phyloP scores from a whole-genome alignment of 176 grass and related monocot genomes.

The Zoysia japonica region DNA sequence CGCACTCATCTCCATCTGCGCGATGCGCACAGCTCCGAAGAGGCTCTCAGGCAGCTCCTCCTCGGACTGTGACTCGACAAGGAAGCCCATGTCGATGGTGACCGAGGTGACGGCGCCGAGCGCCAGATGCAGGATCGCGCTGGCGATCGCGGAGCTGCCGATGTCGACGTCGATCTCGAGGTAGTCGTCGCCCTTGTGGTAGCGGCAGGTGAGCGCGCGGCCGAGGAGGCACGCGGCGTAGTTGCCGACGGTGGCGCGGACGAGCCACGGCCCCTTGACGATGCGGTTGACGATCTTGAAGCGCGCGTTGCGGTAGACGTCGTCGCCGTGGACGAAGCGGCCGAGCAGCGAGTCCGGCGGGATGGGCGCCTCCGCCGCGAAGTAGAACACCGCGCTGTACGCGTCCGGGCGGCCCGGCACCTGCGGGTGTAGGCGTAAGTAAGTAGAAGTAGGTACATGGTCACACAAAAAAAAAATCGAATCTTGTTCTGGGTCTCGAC shows the following conservation, averaged over 20 bases:
- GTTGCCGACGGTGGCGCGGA: slow-evolving; percentile 85
- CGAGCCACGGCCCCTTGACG: slow-evolving; percentile 91
- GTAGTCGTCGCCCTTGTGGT: slow-evolving; percentile 82
- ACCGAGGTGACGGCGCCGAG: slow-evolving; percentile 77
- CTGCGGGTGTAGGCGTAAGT: slow-evolving; percentile 16
- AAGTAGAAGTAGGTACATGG: too few relatives aligned
- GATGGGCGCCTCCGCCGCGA: slow-evolving; percentile 72
- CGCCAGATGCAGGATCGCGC: slow-evolving; percentile 74
- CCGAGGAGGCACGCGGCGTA: slow-evolving; percentile 94
- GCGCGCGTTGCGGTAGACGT: slow-evolving; percentile 85
- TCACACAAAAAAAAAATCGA: not conserved
- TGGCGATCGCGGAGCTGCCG: slow-evolving; percentile 87
- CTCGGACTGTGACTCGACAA: slow-evolving; percentile 80
- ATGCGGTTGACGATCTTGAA: slow-evolving; percentile 99
- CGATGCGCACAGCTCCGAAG: slow-evolving; percentile 85
- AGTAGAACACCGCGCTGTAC: slow-evolving; percentile 95
- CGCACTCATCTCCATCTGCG: slow-evolving; percentile 87
- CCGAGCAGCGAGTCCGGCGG: slow-evolving; percentile 76
- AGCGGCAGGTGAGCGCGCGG: slow-evolving; percentile 87
- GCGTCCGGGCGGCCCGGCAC: slow-evolving; percentile 78
- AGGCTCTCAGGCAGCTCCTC: slow-evolving; percentile 89
- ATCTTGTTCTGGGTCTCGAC: not conserved
- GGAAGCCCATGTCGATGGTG: slow-evolving; percentile 95
- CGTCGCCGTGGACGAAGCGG: slow-evolving; percentile 82
- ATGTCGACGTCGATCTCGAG: slow-evolving; percentile 99